Base-by-base conservation (phyloP, 768 basidiomycete species). In the Hemileccinum rubropunctum region DNA sequence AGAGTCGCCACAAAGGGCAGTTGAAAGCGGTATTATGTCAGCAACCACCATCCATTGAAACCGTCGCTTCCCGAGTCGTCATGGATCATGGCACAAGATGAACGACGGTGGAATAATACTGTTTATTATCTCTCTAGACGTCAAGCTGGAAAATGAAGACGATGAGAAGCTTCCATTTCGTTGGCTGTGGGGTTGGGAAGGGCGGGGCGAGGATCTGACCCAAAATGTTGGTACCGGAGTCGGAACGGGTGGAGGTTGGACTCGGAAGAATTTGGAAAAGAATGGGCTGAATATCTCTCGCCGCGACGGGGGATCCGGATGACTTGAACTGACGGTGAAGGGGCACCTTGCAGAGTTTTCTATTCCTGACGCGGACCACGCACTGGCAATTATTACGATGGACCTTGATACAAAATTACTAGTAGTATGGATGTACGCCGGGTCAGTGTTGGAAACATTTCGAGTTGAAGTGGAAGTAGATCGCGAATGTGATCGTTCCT, bases 71-170 rank as follows among this genome's bases (percentile, higher is more conserved):
- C n/a, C n/a, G n/a, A n/a, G n/a, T n/a, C n/a, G n/a, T n/a, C 18
- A 15, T 30, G 27, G 27, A 26, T 42, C 41, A 68, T 64, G 67
- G 43, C 42, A 20, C 53, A 62, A n/a, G n/a, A n/a, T n/a, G n/a
- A n/a, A n/a, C n/a, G n/a, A n/a, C n/a, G 92, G 84, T 18, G 92
- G 92, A 0, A 92, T 94, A 57, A 86, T 93, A 88, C 84, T 0
- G 90, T 91, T 13, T 93, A 89, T 71, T 92, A 88, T 66, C 74
- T 91, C 45, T 71, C 85, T 13, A 74, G 74, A 20, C 65, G 76
- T 83, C 54, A 76, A 75, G 33, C 76, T 95, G 9, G 88, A 91
- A 4, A 64, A 79, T 43, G 73, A 85, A 57, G 83, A 86, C 66
- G 76, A 76, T 49, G 92, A 91, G 3, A 66, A 73, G 91, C 0